A percentile compares a stretch with the other conserved stretches of the same genome.
These are phyloP conservation scores for Clavispora asparagi DNA, from an alignment of 805 yeast species.

Conservation along the genomic window DNA sequence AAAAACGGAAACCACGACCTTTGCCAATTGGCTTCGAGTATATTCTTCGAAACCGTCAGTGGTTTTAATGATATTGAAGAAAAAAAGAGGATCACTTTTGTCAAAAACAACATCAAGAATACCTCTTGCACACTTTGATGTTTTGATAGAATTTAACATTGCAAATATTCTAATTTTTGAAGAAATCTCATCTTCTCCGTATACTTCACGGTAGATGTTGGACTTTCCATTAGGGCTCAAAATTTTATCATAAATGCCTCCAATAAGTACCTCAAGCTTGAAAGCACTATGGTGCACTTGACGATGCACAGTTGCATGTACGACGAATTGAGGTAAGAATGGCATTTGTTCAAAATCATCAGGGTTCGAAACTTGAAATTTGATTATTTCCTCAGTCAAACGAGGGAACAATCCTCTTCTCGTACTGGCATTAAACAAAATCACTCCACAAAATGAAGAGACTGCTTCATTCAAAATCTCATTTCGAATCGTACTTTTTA, in stretches of 20 bases:
- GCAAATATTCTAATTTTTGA: conserved; percentile 48
- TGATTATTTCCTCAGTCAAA: conserved; percentile 42
- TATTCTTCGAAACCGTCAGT: conserved; percentile 70
- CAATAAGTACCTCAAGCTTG: conserved; percentile 54
- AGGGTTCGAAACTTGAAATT: conserved; percentile 34
- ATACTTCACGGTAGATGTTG: conserved; percentile 40
- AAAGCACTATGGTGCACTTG: conserved; percentile 57
- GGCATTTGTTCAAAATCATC: conserved; percentile 31
- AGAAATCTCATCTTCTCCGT: conserved; percentile 56
- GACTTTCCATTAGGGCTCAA: conserved; percentile 22
- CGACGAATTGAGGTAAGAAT: conserved; percentile 52
- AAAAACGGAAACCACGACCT: conserved; percentile 44
- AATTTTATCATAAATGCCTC: conserved; percentile 43
- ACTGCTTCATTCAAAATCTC: conserved; percentile 23
- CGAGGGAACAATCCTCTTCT: conserved; percentile 67
- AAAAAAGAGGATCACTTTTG: conserved; percentile 32
- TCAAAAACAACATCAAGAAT: conserved; percentile 34
- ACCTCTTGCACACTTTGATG: conserved; percentile 21
- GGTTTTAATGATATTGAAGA: conserved; percentile 47
- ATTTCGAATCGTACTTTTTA: conserved; percentile 31
- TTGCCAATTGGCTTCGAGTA: conserved; percentile 52
- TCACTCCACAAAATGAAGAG: conserved; percentile 32
- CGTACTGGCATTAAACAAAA: conserved; percentile 47
- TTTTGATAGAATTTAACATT: conserved; percentile 32
- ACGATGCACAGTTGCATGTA: conserved; percentile 39